Evolutionary conservation across 2,329 filamentous ascomycete genomes (phyloP).

Genomic region (Ophiosphaerella narmari): DNA sequence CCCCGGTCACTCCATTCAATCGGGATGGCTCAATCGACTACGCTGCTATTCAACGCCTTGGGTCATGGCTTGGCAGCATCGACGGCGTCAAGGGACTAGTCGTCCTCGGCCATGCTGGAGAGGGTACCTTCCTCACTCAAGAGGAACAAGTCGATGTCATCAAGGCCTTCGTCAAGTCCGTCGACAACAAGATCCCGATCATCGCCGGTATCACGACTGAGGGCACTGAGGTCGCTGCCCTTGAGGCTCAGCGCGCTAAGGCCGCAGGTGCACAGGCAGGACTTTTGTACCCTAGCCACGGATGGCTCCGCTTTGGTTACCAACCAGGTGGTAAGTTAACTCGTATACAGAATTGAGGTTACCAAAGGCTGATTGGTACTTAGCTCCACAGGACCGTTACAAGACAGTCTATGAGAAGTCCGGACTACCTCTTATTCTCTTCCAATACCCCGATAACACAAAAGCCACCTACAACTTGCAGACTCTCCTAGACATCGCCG

Average conservation of each 20-base stretch:
- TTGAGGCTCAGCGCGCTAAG: conserved; percentile 57
- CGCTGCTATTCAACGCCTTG: conserved; percentile 58
- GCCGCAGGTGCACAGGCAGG: conserved; percentile 58
- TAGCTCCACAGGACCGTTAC: conserved; percentile 58
- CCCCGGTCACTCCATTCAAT: conserved; percentile 59
- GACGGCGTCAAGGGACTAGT: conserved; percentile 58
- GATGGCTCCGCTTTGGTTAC: conserved; percentile 62
- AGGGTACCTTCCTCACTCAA: conserved; percentile 59
- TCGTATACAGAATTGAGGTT: background rate
- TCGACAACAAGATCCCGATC: conserved; percentile 57
- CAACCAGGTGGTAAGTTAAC: conserved; percentile 39
- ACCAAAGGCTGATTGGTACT: background rate
- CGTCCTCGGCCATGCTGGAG: conserved; percentile 60
- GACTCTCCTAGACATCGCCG: conserved; percentile 59
- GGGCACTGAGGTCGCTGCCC: conserved; percentile 58
- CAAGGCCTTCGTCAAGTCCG: conserved; percentile 58
- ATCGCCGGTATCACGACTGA: conserved; percentile 60
- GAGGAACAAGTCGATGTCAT: conserved; percentile 57
- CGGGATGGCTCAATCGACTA: conserved; percentile 56
- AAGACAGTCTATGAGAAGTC: conserved; percentile 56
- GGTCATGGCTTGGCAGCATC: conserved; percentile 59
- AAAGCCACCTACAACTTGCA: conserved; percentile 59
- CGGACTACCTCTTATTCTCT: conserved; percentile 57
- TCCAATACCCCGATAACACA: conserved; percentile 60
- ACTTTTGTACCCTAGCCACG: conserved; percentile 58